Conservation (phyloP, 176 grass and related monocot genomes). For the Hordeum vulgare region MorexV3_pseudomolecules_assembly NC_058521.1:56661136-56661635, state of each 20-base stretch:
- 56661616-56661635: slow-evolving; percentile 18
- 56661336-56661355: neutral
- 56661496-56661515: too few relatives aligned
- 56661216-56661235: neutral
- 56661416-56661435: neutral
- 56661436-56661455: neutral
- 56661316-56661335: neutral
- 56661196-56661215: neutral
- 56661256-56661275: neutral
- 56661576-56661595: neutral
- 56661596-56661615: slow-evolving; percentile 6
- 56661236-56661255: neutral
- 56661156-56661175: neutral
- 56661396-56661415: neutral
- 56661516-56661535: neutral
- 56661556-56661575: neutral
- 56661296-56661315: neutral
- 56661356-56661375: neutral
- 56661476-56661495: neutral
- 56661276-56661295: neutral
- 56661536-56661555: neutral
- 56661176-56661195: neutral
- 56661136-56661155: too few relatives aligned
- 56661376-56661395: neutral
- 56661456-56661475: neutral